A percentile compares a stretch with the other conserved stretches of the same genome.
Evolutionary conservation across 148 eudicot genomes (phyloP).

Genomic region (Pouteria glomerata): DNA sequence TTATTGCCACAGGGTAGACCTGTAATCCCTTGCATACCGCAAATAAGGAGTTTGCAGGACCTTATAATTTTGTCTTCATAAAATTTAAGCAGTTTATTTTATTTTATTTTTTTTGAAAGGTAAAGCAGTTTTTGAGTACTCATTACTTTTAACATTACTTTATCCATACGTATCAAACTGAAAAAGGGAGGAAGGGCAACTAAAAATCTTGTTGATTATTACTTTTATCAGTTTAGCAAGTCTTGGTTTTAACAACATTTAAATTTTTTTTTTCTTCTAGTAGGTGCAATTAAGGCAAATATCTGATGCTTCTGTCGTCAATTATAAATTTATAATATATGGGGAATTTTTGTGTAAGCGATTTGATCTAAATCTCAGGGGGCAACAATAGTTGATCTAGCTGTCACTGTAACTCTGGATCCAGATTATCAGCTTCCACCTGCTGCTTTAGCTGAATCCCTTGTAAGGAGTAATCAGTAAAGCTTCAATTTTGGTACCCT

Average conservation of each 20-base stretch:
- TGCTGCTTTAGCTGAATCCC: conserved; percentile 48
- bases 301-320: not conserved
- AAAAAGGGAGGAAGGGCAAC: not conserved
- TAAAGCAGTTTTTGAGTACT: too few relatives aligned
- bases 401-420: conserved; percentile 55
- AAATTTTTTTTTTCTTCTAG: not conserved
- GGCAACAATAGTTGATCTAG: conserved; percentile 76
- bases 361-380: conserved; percentile 50
- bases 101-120: too few relatives aligned
- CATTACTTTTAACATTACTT: too few relatives aligned
- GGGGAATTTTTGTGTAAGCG: not conserved
- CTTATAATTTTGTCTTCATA: too few relatives aligned
- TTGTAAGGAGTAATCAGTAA: conserved; percentile 41
- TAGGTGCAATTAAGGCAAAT: not conserved
- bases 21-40: not conserved
- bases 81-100: too few relatives aligned
- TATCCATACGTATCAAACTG: not conserved
- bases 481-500: not conserved
- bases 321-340: not conserved
- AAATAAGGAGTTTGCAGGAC: not conserved
- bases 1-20: not conserved
- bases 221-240: not conserved
- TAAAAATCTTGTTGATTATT: not conserved
- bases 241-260: conserved; percentile 1
- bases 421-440: conserved; percentile 82